These are phyloP conservation scores for Saturnispora hagleri DNA, from an alignment of 805 yeast genomes.

Conservation along the genomic window DNA sequence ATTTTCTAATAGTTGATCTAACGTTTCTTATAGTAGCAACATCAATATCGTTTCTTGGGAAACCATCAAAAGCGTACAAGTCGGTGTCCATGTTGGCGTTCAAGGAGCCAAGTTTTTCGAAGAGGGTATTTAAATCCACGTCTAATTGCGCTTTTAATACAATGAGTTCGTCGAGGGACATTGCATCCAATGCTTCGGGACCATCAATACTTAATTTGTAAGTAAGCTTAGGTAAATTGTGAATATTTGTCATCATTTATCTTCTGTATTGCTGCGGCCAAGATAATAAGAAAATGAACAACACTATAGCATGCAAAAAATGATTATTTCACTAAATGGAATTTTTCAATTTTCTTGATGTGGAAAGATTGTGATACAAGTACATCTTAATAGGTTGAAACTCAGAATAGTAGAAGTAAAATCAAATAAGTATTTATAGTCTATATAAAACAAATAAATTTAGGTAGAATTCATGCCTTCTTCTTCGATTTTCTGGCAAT, in stretches of 20 bases:
- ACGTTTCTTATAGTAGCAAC: conserved; percentile 57
- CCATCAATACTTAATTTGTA: conserved; percentile 1
- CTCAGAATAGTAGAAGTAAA: not conserved
- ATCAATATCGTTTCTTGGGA: conserved; percentile 77
- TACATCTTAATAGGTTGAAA: not conserved
- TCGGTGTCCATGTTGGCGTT: conserved; percentile 50
- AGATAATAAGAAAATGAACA: not conserved
- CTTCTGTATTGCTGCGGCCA: not conserved
- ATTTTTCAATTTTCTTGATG: not conserved
- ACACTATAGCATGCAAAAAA: not conserved
- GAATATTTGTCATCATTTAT: not conserved
- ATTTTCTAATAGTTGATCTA: conserved; percentile 54
- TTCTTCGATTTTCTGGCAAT: conserved; percentile 25
- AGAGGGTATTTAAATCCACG: conserved; percentile 30
- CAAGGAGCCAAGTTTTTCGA: conserved; percentile 31
- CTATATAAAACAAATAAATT: not conserved
- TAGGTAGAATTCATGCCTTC: conserved; percentile 3
- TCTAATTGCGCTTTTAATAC: conserved; percentile 27
- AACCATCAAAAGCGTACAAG: conserved; percentile 66
- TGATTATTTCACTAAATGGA: too few species aligned
- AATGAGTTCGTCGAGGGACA: conserved; percentile 4
- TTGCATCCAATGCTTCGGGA: conserved; percentile 1
- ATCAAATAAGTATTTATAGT: not conserved
- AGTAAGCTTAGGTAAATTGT: not conserved
- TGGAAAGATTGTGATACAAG: too few species aligned